Evolutionary conservation across 805 yeast genomes (phyloP).

Genomic region (Sugiyamaella boreocaroliniensis): DNA sequence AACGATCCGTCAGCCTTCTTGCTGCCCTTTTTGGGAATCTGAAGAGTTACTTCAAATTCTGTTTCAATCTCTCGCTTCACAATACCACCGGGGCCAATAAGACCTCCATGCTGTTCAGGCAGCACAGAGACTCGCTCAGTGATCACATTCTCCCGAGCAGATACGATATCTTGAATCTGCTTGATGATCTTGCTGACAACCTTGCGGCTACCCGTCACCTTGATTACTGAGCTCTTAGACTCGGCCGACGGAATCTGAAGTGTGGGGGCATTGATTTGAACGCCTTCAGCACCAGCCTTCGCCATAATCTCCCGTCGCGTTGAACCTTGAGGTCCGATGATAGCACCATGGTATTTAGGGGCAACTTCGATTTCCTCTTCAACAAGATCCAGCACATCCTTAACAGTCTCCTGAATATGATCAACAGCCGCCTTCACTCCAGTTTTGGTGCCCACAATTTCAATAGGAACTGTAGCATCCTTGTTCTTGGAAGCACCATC

Average conservation of each 20-base stretch:
- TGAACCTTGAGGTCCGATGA: conserved; percentile 76
- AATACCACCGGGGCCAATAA: conserved; percentile 78
- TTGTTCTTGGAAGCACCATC: conserved; percentile 36
- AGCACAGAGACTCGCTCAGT: conserved; percentile 39
- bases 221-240: conserved; percentile 43
- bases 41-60: conserved; percentile 56
- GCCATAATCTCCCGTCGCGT: conserved; percentile 64
- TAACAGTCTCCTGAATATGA: conserved; percentile 55
- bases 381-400: conserved; percentile 56
- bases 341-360: conserved; percentile 62
- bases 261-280: conserved; percentile 40
- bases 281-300: conserved; percentile 63
- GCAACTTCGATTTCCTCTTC: conserved; percentile 58
- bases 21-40: conserved; percentile 52
- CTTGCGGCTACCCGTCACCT: conserved; percentile 65
- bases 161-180: conserved; percentile 56
- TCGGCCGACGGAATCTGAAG: conserved; percentile 67
- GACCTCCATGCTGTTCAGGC: conserved; percentile 62
- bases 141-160: conserved; percentile 44
- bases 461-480: conserved; percentile 49
- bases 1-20: conserved; percentile 17
- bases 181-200: conserved; percentile 64
- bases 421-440: conserved; percentile 67
- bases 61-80: conserved; percentile 65
- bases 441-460: conserved; percentile 68